Base-by-base conservation (phyloP, 257 asterid genomes). In the Lycium ferocissimum region DNA sequence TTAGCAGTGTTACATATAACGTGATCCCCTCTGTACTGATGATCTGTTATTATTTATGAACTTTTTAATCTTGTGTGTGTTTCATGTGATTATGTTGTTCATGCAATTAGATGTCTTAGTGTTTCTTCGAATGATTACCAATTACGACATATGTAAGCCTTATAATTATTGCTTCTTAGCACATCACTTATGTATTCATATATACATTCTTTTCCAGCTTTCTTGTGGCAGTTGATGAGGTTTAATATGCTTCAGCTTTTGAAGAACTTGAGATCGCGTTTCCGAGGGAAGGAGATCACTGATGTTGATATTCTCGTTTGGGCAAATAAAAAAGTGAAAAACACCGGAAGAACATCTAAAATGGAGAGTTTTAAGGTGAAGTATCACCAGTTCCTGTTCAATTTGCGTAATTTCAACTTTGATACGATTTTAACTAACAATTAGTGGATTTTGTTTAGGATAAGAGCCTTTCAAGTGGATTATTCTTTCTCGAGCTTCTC, bases 171-270 rank as follows among this genome's bases (percentile, higher is more conserved):
- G 10, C 76, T 62, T 73, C 38, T 61, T 84, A 37, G 76, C 17
- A 56, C 33, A 51, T 49, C 40, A 40, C 58, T 78, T 80, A 66
- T 62, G 58, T 67, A 59, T 43, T 82, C 61, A 63, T 65, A 57
- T 79, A 78, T 85, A 86, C 81, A 22, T 82, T 89, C 82, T 67
- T 79, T 87, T 84, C 89, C 94, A 96, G 99, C 99, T 81, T 96
- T 93, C 87, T 95, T 95, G 86, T 96, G 99, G 99, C 99, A 96
- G 90, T 86, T 95, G 94, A 95, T 96, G 99, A 95, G 97, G 89
- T 93, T 90, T 88, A 95, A 92, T 89, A 96, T 96, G 95, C 99
- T 96, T 88, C 97, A 96, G 89, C 97, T 96, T 86, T 87, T 96
- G 89, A 96, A 95, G 90, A 96, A 95, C 86, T 85, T 96, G 73